Base-by-base conservation (phyloP, 331 rosid genomes). In the Stylosanthes scabra region DNA sequence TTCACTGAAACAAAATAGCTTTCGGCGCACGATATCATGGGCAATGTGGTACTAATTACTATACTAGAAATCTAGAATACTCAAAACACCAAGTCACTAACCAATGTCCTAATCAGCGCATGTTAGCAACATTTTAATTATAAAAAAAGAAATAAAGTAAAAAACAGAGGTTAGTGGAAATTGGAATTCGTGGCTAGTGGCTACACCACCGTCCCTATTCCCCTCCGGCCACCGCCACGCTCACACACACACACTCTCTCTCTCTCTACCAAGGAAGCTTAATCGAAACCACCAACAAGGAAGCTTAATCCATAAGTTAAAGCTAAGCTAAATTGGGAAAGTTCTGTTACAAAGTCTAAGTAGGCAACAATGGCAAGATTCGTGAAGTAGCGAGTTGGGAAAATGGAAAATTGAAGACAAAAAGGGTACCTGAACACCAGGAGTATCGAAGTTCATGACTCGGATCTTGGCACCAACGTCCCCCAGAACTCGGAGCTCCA, bases 401-500 rank as follows among this genome's bases (percentile, higher is more conserved):
- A 29, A 10, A 3, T 4, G 4, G 5, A 57, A 46, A 78, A 58
- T 44, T 14, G 49, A 7, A 73, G n/a, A 9, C 13, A n/a, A 14
- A 25, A 11, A n/a, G 9, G 9, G 61, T 60, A 95, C 99, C 97
- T 95, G 91, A 75, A 95, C 96, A 12, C 91, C 88, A 0, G 98
- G 98, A 0, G 99, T 88, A 79, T 95, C 98, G 74, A 92, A 65
- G 75, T 87, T 89, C 66, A 95, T 47, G 82, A 95, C 87, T n/a
- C 99, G 99, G 91, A 95, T 95, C 97, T 87, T 95, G 51, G 99
- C 99, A 28, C 96, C 91, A 29, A 95, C 98, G 9, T 95, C 99
- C 2, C 99, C 98, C 54, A 90, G 13, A 15, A 95, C 91, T 51
- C 98, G 31, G 10, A 92, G 88, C 49, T 92, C 98, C 9, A 95